These are phyloP conservation scores for Cokeromyces recurvatus DNA, from an alignment of 371 early-diverging fungal genomes.

Conservation along the genomic window DNA sequence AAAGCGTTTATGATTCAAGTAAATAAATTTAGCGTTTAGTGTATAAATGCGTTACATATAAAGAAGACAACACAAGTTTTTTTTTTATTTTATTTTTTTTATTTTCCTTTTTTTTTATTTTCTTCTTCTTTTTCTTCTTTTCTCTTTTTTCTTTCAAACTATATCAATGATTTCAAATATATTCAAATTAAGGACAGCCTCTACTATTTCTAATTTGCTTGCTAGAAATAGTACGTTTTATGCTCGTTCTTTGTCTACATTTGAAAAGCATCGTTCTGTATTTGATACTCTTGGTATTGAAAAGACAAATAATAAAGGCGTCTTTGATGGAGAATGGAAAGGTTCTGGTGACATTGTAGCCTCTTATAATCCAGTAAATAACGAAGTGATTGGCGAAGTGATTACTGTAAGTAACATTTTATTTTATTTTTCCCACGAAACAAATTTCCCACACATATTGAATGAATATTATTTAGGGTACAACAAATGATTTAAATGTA, in stretches of 20 bases:
- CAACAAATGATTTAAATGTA: slow-evolving; percentile 32
- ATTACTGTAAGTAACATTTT: slow-evolving; percentile 52
- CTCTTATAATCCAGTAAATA: slow-evolving; percentile 84
- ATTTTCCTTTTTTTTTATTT: too few relatives aligned
- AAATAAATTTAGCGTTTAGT: too few relatives aligned
- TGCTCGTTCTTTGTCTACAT: slow-evolving; percentile 32
- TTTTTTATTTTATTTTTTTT: too few relatives aligned
- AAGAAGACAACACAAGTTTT: too few relatives aligned
- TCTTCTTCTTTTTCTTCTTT: too few relatives aligned
- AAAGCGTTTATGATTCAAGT: too few relatives aligned
- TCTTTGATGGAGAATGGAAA: slow-evolving; percentile 88
- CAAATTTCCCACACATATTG: not conserved
- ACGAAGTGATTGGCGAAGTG: slow-evolving; percentile 82
- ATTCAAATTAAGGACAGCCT: slow-evolving; percentile 1
- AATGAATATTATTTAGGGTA: slow-evolving; percentile 29
- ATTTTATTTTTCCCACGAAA: too few relatives aligned
- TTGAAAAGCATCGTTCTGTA: slow-evolving; percentile 40
- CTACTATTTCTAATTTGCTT: not conserved
- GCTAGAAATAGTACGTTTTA: not conserved
- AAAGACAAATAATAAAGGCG: slow-evolving; percentile 75
- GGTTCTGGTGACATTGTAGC: slow-evolving; percentile 75
- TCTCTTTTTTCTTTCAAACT: not conserved
- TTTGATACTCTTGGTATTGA: slow-evolving; percentile 68
- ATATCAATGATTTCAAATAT: slow-evolving; percentile 6
- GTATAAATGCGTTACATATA: too few relatives aligned